Conservation (phyloP, 108 stramenopile species). For the Licmophora abbreviata region DNA sequence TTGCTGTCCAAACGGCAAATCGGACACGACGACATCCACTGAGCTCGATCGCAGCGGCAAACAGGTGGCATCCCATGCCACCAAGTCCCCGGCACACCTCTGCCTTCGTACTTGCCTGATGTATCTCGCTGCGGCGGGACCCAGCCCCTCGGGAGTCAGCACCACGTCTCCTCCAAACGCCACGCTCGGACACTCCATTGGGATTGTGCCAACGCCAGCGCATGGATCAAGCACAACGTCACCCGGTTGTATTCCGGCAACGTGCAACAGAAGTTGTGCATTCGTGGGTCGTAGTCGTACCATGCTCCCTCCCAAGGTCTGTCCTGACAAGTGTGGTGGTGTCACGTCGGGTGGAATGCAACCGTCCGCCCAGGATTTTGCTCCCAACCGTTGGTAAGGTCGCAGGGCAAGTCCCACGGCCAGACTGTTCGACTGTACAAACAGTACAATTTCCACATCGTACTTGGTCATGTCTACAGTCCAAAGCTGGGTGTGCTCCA, state of each 20-base stretch:
- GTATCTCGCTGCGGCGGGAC: constrained; percentile 6
- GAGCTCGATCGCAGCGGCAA: constrained; percentile 39
- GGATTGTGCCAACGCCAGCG: constrained; percentile 59
- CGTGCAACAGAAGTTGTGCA: constrained; percentile 35
- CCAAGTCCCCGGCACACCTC: constrained; percentile 6
- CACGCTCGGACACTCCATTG: constrained; percentile 22
- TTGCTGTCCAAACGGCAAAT: constrained; percentile 58
- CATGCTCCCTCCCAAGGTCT: constrained; percentile 14
- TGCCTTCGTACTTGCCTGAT: not conserved
- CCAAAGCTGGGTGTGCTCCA: constrained; percentile 15
- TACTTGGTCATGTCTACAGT: constrained; percentile 46
- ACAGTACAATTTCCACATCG: constrained; percentile 43
- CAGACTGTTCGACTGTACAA: constrained; percentile 17
- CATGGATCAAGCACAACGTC: constrained; percentile 66
- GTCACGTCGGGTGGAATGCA: constrained; percentile 44
- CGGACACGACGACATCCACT: constrained; percentile 49
- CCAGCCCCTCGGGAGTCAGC: constrained; percentile 10
- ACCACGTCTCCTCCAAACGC: constrained; percentile 56
- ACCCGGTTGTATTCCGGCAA: constrained; percentile 27
- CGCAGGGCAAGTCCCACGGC: constrained; percentile 36
- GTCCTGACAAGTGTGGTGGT: constrained; percentile 25
- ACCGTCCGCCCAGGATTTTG: constrained; percentile 33
- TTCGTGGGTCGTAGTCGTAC: constrained; percentile 45
- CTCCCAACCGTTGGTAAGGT: constrained; percentile 40
- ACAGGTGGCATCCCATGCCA: constrained; percentile 48